Conservation (phyloP, 129 eudicot genomes). For the Tagetes erecta region DNA sequence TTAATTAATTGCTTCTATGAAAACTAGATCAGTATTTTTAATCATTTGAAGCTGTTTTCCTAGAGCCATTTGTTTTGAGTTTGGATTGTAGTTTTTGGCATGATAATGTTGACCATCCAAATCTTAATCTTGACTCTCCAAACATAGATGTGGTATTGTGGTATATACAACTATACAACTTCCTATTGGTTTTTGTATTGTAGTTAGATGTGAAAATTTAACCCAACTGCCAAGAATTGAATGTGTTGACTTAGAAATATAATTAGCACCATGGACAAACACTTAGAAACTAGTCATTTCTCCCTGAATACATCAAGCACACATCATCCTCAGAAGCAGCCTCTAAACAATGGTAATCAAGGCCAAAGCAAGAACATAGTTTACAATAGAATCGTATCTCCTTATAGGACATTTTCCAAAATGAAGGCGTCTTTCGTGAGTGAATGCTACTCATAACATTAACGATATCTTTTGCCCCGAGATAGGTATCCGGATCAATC, state of each 20-base stretch:
- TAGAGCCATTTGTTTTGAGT: neutral
- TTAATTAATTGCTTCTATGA: too few species aligned
- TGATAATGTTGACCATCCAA: conserved; percentile 83
- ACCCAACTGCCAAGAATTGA: neutral
- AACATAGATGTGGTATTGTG: conserved; percentile 57
- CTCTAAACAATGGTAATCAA: neutral
- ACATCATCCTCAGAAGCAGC: neutral
- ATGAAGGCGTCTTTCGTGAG: neutral
- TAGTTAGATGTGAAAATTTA: neutral
- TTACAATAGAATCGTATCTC: neutral
- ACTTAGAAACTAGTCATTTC: neutral
- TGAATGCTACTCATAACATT: too few species aligned
- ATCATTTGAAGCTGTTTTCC: neutral
- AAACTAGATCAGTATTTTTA: too few species aligned
- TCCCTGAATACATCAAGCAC: neutral
- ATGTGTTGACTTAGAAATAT: neutral
- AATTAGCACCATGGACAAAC: too few species aligned
- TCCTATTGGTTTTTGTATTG: neutral
- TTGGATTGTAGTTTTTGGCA: neutral
- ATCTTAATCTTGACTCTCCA: conserved; percentile 74
- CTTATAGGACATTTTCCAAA: too few species aligned
- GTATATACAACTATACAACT: conserved; percentile 33
- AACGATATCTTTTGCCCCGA: too few species aligned
- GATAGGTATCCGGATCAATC: too few species aligned
- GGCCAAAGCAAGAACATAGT: neutral